Conservation (phyloP, 495 filamentous ascomycete genomes). For the Trichoderma orchidacearum region DNA sequence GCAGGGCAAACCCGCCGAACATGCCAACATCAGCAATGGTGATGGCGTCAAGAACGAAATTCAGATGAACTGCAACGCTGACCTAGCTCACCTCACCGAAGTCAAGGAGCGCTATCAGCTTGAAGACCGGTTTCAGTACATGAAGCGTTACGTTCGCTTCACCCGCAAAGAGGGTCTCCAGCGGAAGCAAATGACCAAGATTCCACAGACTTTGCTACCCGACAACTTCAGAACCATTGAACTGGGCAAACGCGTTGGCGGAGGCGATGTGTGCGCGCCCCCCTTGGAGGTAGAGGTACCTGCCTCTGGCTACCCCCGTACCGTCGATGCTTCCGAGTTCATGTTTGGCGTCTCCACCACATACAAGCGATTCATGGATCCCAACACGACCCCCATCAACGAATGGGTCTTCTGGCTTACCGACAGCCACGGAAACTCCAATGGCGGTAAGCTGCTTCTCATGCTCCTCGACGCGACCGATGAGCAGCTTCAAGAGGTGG, state of each 20-base stretch:
- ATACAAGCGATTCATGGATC: slow-evolving; percentile 27
- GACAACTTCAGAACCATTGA: slow-evolving; percentile 27
- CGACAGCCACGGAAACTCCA: slow-evolving; percentile 32
- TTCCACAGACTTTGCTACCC: slow-evolving; percentile 29
- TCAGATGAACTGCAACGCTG: slow-evolving; percentile 30
- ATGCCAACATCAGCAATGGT: not conserved
- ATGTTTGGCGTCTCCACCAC: slow-evolving; percentile 37
- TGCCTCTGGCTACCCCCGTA: slow-evolving; percentile 28
- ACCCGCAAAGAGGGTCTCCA: slow-evolving; percentile 22
- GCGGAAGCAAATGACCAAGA: slow-evolving; percentile 31
- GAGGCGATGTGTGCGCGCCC: slow-evolving; percentile 24
- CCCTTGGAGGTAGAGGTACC: slow-evolving; percentile 33
- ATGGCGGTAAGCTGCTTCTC: slow-evolving; percentile 32
- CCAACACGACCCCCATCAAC: slow-evolving; percentile 27
- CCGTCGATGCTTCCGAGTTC: slow-evolving; percentile 35
- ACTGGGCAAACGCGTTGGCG: slow-evolving; percentile 23
- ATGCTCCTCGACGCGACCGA: slow-evolving; percentile 27
- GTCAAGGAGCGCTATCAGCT: slow-evolving; percentile 31
- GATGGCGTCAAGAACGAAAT: too few species aligned
- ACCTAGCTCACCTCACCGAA: slow-evolving; percentile 22
- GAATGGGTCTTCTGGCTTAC: slow-evolving; percentile 37
- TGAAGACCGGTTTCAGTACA: slow-evolving; percentile 34
- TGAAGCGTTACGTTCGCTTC: slow-evolving; percentile 34
- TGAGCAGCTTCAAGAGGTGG: slow-evolving; percentile 25
- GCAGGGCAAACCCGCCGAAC: not conserved